Percentiles rank a stretch among this genome's conserved stretches.
Evolutionary conservation across 345 rosid species (phyloP).

Genomic region (Dimocarpus longan): DNA sequence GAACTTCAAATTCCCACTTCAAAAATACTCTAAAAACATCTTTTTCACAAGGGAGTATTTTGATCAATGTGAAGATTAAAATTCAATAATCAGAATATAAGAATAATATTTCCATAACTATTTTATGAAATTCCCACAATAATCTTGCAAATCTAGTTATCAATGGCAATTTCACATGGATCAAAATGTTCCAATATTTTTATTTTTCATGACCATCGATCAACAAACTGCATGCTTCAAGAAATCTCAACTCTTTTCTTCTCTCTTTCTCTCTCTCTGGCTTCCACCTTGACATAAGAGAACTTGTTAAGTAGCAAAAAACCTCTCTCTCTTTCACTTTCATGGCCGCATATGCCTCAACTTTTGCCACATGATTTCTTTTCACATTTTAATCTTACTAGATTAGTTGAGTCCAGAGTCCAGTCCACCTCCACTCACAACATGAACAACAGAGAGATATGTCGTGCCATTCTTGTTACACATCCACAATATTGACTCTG

Average conservation of each 20-base stretch:
- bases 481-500: background rate
- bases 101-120: no score
- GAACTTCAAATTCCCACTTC: no score
- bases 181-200: background rate
- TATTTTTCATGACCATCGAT: background rate
- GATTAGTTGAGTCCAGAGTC: background rate
- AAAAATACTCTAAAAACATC: no score
- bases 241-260: background rate
- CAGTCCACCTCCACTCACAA: background rate
- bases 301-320: background rate
- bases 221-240: background rate
- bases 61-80: no score
- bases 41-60: no score
- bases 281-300: background rate
- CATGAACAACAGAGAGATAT: background rate
- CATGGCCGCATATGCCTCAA: background rate
- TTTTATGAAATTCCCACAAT: no score
- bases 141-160: no score
- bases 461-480: background rate
- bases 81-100: no score
- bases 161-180: no score
- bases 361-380: slow-evolving; percentile 1
- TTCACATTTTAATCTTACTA: background rate
- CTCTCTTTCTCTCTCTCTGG: background rate
- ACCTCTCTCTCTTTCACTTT: background rate